Conservation (phyloP, 2,329 filamentous ascomycete species). For the Conoideocrella luteorostrata region DNA sequence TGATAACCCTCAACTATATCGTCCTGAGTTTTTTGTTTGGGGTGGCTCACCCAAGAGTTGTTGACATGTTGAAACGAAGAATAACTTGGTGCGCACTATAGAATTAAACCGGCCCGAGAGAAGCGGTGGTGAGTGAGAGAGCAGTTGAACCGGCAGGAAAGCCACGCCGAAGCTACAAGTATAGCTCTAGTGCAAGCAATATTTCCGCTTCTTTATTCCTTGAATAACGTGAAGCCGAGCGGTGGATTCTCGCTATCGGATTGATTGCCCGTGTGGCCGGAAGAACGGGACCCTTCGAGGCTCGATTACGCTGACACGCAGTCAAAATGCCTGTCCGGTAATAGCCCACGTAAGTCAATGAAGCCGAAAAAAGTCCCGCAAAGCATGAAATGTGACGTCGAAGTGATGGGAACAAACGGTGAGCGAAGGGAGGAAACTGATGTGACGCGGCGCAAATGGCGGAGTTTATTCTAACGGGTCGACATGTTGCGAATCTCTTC, state of each 20-base stretch:
- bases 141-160: too few relatives aligned
- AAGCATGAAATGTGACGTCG: background rate
- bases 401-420: background rate
- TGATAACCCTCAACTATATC: background rate
- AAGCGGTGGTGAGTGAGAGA: too few relatives aligned
- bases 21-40: background rate
- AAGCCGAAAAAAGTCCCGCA: background rate
- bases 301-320: slow-evolving; percentile 4
- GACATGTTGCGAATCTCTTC: background rate
- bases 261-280: background rate
- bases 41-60: slow-evolving; percentile 34
- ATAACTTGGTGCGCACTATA: too few relatives aligned
- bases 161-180: background rate
- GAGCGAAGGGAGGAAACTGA: background rate
- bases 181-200: too few relatives aligned
- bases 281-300: slow-evolving; percentile 1
- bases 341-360: background rate
- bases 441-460: background rate
- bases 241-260: background rate
- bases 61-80: slow-evolving; percentile 17
- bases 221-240: too few relatives aligned
- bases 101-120: too few relatives aligned
- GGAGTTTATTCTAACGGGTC: background rate
- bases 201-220: too few relatives aligned
- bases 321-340: slow-evolving; percentile 1